Evolutionary conservation across 2,329 filamentous ascomycete species (phyloP), one percentile per base, ranked within the genome.

Genomic region (Diaporthe vaccinii): DNA sequence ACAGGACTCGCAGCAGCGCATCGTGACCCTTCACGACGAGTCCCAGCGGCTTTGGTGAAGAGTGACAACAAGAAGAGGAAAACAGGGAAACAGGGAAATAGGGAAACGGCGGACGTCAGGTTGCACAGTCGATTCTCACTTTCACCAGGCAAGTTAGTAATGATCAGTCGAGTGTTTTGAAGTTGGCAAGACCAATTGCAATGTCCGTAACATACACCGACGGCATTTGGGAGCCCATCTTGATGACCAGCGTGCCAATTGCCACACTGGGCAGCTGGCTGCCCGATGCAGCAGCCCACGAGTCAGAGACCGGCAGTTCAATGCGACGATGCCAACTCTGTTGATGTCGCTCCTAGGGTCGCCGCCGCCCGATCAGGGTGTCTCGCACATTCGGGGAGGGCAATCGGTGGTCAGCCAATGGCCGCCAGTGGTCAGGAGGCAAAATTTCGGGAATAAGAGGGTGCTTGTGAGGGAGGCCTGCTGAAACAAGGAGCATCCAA

Each of bases 301-400:
- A 68, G 65, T 68, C 65, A 68, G 65, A 68, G 15, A 28, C 31
- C 65, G 65, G 65, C 65, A 68, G 65, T 39, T 53, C 22, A 53
- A 68, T 68, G 65, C 65, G 46, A 68, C 65, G 39, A 51, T 25
- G 65, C 65, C 65, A 68, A 68, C 65, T 68, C 53, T 68, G 65
- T 53, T 68, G 46, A 68, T 53, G 65, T 68, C 34, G 65, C 44
- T 68, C n/a, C 46, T 12, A 53, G 46, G 65, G 65, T 39, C 65
- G 62, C 62, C 46, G 62, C 22, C 62, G 62, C 46, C 62, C 62
- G 62, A 68, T 68, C 62, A 39, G 62, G 62, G 31, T 34, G 22
- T 51, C 62, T 36, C 44, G 44, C 62, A 67, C 44, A 36, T 2
- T 36, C 12, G 44, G 41, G 2, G 62, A 68, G 62, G 46, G 6